Evolutionary conservation across 1,284 basidiomycete genomes (phyloP), one percentile per base, ranked within the genome.

Genomic region (Sparassis latifolia): DNA sequence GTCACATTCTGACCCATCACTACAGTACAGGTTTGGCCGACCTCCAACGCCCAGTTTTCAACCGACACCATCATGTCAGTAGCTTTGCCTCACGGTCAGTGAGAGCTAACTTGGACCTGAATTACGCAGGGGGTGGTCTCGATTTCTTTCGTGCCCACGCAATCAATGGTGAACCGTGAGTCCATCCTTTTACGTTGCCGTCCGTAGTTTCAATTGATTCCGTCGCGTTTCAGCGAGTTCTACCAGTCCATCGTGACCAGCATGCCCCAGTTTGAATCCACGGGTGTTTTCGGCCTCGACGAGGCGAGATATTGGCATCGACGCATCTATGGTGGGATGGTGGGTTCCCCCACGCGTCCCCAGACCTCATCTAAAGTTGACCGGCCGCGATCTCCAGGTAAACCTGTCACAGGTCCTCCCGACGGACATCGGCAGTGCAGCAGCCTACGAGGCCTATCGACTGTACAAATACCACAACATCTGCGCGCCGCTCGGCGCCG

Each of bases 371-470:
- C 35, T 12, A 30, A 29, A 32, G 29, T 41, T 33, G 45, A 29
- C 37, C 43, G 37, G 44, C 37, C 51, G 33, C 20, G 6, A 1
- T 32, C 6, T 28, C 2, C 74, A 79, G 58, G 62, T 76, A 10
- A 67, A 63, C 50, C 62, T 68, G 28, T 42, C 50, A 0, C 56
- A 58, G 44, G 68, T 82, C 63, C 61, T 69, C 5, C 78, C 81
- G 1, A 57, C 64, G 27, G 79, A 84, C 52, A 71, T 86, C 32
- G 83, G 83, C 1, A 76, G 82, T 57, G 83, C 82, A 2, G 82
- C 82, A n/a, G 82, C 81, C 0, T 86, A 84, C 60, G 80, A 84
- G 59, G 80, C 79, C 0, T 82, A 81, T 64, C 73, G 80, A n/a
- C 73, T 72, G 42, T 84, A 80, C 79, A 78, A 77, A 43, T 54